Percentiles rank a stretch among this genome's conserved stretches.
Conservation (phyloP, 108 stramenopile species). For the Ochromonas danica region DNA sequence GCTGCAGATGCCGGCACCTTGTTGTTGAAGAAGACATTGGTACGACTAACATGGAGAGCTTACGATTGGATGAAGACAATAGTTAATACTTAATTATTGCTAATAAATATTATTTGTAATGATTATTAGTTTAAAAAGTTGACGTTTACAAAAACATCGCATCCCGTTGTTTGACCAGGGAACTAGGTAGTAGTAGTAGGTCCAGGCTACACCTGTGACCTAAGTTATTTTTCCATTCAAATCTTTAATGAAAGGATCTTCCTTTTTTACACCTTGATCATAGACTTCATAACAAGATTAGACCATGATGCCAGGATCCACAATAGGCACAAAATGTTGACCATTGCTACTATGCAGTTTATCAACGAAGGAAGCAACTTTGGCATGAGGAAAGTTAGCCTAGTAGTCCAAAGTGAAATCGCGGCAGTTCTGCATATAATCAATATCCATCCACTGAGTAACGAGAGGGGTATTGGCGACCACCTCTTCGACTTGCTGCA, state of each 20-base stretch:
- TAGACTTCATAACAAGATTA: slow-evolving; percentile 34
- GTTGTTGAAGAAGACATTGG: no score
- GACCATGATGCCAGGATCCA: slow-evolving; percentile 45
- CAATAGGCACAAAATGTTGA: slow-evolving; percentile 41
- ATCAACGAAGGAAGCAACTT: slow-evolving; percentile 27
- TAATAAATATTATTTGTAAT: no score
- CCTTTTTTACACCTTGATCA: slow-evolving; percentile 5
- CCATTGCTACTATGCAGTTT: slow-evolving; percentile 32
- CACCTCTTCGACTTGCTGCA: slow-evolving; percentile 30
- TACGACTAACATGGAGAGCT: no score
- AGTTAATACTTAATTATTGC: no score
- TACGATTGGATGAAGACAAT: no score
- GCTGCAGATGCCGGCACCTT: no score
- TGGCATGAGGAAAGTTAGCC: neutral
- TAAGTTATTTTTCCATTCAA: slow-evolving; percentile 5
- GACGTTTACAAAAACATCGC: no score
- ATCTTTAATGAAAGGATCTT: slow-evolving; percentile 39
- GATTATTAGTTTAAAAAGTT: no score
- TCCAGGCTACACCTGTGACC: slow-evolving; percentile 44
- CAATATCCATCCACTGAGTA: slow-evolving; percentile 46
- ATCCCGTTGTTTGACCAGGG: no score
- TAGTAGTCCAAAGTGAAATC: slow-evolving; percentile 48
- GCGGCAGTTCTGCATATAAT: slow-evolving; percentile 44
- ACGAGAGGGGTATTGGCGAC: slow-evolving; percentile 36
- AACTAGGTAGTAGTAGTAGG: no score